A percentile compares a stretch with the other conserved stretches of the same genome.
Conservation (phyloP, 2,329 filamentous ascomycete genomes). For the Alternaria consortialis region DNA sequence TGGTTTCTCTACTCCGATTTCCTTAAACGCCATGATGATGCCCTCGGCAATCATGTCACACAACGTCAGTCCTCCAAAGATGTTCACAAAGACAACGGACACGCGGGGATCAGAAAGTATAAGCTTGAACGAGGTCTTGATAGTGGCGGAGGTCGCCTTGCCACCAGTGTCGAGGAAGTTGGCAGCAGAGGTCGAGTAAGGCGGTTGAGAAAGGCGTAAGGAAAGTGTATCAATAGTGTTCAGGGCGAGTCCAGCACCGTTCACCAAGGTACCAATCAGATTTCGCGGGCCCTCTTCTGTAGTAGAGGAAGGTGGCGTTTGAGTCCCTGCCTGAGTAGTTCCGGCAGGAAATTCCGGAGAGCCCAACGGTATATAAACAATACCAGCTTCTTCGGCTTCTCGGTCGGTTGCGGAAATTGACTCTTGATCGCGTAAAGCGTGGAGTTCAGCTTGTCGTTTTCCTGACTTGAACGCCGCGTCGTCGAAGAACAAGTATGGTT, state of each 20-base stretch:
- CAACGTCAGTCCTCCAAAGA: slow-evolving; percentile 74
- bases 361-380: slow-evolving; percentile 76
- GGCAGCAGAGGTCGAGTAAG: slow-evolving; percentile 53
- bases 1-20: slow-evolving; percentile 69
- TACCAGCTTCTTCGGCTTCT: slow-evolving; percentile 73
- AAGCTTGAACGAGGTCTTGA: slow-evolving; percentile 78
- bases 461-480: slow-evolving; percentile 72
- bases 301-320: slow-evolving; percentile 10
- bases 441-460: slow-evolving; percentile 69
- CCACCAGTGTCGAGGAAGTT: slow-evolving; percentile 93
- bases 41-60: slow-evolving; percentile 85
- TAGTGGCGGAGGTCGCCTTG: slow-evolving; percentile 83
- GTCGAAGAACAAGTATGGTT: slow-evolving; percentile 71
- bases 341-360: slow-evolving; percentile 14
- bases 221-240: slow-evolving; percentile 85
- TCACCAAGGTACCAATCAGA: slow-evolving; percentile 83
- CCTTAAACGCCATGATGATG: slow-evolving; percentile 75
- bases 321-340: slow-evolving; percentile 6
- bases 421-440: slow-evolving; percentile 63
- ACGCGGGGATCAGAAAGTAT: slow-evolving; percentile 77
- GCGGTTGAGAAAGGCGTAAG: slow-evolving; percentile 63
- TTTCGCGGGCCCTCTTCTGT: slow-evolving; percentile 54
- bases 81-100: slow-evolving; percentile 75
- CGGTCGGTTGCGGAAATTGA: slow-evolving; percentile 65
- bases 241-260: slow-evolving; percentile 90